Base-by-base conservation (phyloP, 1,284 basidiomycete species). In the Trametes hirsuta region DNA sequence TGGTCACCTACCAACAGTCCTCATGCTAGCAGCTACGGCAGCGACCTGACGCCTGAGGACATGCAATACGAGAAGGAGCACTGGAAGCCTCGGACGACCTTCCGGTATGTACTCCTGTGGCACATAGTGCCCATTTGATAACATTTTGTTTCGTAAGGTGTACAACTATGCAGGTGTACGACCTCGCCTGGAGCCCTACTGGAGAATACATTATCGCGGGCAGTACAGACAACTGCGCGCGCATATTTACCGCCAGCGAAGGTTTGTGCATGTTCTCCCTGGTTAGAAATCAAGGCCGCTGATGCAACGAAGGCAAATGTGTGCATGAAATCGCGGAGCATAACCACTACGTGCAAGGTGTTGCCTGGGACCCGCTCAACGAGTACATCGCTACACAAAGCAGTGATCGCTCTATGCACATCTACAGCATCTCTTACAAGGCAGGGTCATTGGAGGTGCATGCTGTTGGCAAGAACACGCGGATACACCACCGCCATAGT, bases 181-280 rank as follows among this genome's bases (percentile, higher is more conserved):
- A 99, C 74, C 81, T 99, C 47, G 94, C 95, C 0, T 99, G 97
- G 97, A 95, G 94, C 65, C 97, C 97, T 0, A 90, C 92, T 24
- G 95, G 96, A 47, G 93, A 97, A 68, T 96, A 93, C 66, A 84
- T 99, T 60, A 86, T 98, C 52, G 91, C 95, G 12, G 97, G 97
- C 9, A 96, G 94, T 69, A 98, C 97, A 4, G 97, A 99, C 74
- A 98, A 98, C 71, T 93, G 91, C 2, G 96, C 95, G 0, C 81
- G 94, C 47, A 88, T 98, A 55, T 95, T 93, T 75, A 84, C 87
- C 21, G 81, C 88, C 2, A 79, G 77, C 18, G 92, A 95, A 71
- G 94, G 93, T 90, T 64, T 59, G 72, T 74, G 53, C 2, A 25
- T 37, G 9, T 64, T 49, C 47, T 57, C 53, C 55, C 51, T 55